Conservation (phyloP, 2,329 filamentous ascomycete species). For the Zasmidium angulare region DNA sequence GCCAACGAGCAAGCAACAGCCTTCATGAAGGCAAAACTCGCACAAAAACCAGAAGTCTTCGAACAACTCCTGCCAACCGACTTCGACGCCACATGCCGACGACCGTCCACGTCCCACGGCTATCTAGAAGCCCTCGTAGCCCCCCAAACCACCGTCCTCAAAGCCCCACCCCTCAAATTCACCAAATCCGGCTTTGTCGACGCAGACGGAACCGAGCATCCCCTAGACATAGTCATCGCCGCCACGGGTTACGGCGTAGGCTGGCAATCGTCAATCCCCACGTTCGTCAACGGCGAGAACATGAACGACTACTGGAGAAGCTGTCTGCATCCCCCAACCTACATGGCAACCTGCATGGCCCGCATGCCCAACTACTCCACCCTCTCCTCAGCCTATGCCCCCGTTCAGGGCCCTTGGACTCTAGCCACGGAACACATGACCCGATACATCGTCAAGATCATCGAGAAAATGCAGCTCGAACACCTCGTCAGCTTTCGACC, state of each 20-base stretch:
- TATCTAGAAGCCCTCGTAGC: slow-evolving; percentile 22
- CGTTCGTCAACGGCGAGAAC: slow-evolving; percentile 22
- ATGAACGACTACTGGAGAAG: slow-evolving; percentile 10
- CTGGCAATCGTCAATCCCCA: slow-evolving; percentile 22
- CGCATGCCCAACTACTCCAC: slow-evolving; percentile 26
- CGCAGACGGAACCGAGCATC: slow-evolving; percentile 19
- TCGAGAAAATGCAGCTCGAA: slow-evolving; percentile 24
- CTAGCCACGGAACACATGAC: slow-evolving; percentile 19
- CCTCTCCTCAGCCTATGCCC: slow-evolving; percentile 22
- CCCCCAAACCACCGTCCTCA: slow-evolving; percentile 21
- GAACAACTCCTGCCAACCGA: slow-evolving; percentile 20
- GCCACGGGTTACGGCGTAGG: slow-evolving; percentile 25
- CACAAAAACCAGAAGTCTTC: slow-evolving; percentile 18
- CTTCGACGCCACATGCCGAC: slow-evolving; percentile 22
- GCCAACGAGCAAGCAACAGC: slow-evolving; percentile 19
- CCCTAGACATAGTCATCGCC: slow-evolving; percentile 22
- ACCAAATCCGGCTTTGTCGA: slow-evolving; percentile 20
- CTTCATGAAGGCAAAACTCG: slow-evolving; percentile 23
- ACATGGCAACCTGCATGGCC: slow-evolving; percentile 24
- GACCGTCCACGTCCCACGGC: slow-evolving; percentile 22
- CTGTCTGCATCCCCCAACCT: slow-evolving; percentile 15
- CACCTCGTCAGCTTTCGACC: slow-evolving; percentile 20
- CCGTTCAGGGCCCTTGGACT: slow-evolving; percentile 24
- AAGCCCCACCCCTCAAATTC: slow-evolving; percentile 15
- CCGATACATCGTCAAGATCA: slow-evolving; percentile 23